phyloP scores from a whole-genome alignment of 1,284 basidiomycete species.

The Heterobasidion irregulare region DNA sequence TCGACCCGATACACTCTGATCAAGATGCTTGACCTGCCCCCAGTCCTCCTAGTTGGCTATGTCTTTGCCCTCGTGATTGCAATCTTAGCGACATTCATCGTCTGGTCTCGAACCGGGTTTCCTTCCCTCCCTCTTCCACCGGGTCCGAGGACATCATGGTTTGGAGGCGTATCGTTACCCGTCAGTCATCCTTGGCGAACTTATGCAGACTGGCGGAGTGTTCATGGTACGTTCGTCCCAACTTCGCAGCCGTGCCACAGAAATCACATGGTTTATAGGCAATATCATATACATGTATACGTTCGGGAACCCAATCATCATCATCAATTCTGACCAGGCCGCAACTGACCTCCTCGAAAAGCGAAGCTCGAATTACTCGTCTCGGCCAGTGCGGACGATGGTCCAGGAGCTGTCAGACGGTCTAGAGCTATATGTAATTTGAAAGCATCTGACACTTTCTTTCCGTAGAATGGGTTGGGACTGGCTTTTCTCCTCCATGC shows the following conservation, averaged over 20 bases:
- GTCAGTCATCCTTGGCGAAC: not conserved
- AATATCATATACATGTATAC: not conserved
- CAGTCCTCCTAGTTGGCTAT: too few species aligned
- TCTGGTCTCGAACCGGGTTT: too few species aligned
- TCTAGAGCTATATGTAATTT: too few species aligned
- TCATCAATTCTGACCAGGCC: not conserved
- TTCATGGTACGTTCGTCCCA: not conserved
- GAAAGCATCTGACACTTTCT: too few species aligned
- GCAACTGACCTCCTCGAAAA: not conserved
- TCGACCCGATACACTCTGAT: too few species aligned
- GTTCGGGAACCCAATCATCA: not conserved
- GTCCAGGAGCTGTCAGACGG: not conserved
- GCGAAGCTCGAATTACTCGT: not conserved
- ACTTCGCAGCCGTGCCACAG: not conserved
- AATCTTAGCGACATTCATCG: too few species aligned
- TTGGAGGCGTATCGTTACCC: not conserved
- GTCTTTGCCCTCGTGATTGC: too few species aligned
- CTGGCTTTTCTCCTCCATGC: slow-evolving; percentile 39
- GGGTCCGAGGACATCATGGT: not conserved
- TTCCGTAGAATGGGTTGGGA: slow-evolving; percentile 36
- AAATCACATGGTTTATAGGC: not conserved
- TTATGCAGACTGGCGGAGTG: not conserved
- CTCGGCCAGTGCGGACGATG: not conserved
- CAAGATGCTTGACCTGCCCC: too few species aligned
- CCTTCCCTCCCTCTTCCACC: not conserved